Percentiles rank a stretch among this genome's conserved stretches.
phyloP scores from a whole-genome alignment of 768 basidiomycete species.

The Mrakia frigida region DNA sequence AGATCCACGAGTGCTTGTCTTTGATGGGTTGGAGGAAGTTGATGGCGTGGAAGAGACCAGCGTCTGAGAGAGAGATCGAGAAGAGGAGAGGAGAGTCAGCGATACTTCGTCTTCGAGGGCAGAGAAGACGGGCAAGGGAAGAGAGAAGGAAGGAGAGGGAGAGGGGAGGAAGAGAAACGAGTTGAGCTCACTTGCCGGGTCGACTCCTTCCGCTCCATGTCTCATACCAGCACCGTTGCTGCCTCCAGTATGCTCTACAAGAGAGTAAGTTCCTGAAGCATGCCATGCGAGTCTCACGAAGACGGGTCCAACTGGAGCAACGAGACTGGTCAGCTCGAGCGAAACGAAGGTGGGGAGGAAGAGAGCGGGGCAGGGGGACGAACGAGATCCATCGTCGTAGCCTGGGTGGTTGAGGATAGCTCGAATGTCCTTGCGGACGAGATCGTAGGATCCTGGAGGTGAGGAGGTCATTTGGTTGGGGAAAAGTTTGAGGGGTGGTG shows the following conservation, averaged over 20 bases:
- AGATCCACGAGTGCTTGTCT: constrained; percentile 44
- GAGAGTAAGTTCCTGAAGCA: constrained; percentile 42
- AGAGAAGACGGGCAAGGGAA: no score
- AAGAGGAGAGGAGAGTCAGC: background rate
- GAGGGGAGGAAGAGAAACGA: background rate
- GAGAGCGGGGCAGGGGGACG: background rate
- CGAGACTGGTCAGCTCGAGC: background rate
- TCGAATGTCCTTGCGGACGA: constrained; percentile 39
- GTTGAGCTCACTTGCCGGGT: constrained; percentile 32
- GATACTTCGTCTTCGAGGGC: background rate
- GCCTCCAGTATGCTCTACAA: constrained; percentile 37
- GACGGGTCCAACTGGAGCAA: constrained; percentile 41
- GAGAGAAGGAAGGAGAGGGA: constrained; percentile 34
- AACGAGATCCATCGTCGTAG: constrained; percentile 40
- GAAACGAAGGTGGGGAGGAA: background rate
- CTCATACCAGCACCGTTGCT: constrained; percentile 41
- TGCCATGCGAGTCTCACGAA: constrained; percentile 46
- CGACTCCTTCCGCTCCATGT: constrained; percentile 37
- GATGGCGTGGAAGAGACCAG: constrained; percentile 42
- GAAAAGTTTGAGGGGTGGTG: background rate
- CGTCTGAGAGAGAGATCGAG: constrained; percentile 14
- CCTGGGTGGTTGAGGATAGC: constrained; percentile 43
- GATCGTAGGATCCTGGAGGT: constrained; percentile 1
- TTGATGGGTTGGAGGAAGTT: constrained; percentile 44
- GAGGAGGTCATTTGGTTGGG: background rate